Conservation (phyloP, 1,284 basidiomycete genomes). For the Ustilago xerochloae region DNA sequence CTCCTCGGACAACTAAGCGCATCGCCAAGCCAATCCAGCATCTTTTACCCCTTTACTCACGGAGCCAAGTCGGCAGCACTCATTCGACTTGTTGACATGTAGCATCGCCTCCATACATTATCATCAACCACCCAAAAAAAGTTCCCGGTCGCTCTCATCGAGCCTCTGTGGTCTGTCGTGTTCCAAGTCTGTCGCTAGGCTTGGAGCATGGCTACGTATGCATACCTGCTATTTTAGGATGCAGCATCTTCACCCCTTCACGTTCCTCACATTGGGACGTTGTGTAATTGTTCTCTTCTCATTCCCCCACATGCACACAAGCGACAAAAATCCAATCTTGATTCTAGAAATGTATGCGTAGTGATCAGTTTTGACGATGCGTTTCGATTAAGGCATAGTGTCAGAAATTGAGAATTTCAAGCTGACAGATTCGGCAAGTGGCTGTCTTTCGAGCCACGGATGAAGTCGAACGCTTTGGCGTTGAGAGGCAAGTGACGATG, state of each 20-base stretch:
- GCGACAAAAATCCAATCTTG: slow-evolving; percentile 41
- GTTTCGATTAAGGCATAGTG: background rate
- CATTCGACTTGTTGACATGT: slow-evolving; percentile 9
- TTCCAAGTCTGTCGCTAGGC: slow-evolving; percentile 14
- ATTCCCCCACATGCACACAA: slow-evolving; percentile 32
- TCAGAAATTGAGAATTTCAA: background rate
- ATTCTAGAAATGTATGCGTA: slow-evolving; percentile 20
- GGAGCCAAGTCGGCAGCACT: slow-evolving; percentile 8
- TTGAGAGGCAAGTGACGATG: too few relatives aligned
- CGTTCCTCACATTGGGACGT: slow-evolving; percentile 23
- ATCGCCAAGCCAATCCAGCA: background rate
- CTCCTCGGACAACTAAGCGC: slow-evolving; percentile 54
- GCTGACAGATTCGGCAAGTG: background rate
- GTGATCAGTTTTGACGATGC: background rate
- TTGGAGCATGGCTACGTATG: slow-evolving; percentile 18
- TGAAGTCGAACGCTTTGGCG: too few relatives aligned
- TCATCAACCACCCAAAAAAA: slow-evolving; percentile 5
- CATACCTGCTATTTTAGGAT: slow-evolving; percentile 1
- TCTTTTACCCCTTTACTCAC: slow-evolving; percentile 6
- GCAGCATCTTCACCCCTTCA: slow-evolving; percentile 3
- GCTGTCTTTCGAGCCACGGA: too few relatives aligned
- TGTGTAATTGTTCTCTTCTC: slow-evolving; percentile 38
- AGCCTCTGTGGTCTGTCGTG: slow-evolving; percentile 20
- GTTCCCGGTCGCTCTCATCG: slow-evolving; percentile 10
- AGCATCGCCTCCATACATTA: slow-evolving; percentile 7